Base-by-base conservation (phyloP, 805 yeast species). In the Kazachstania africana region DNA sequence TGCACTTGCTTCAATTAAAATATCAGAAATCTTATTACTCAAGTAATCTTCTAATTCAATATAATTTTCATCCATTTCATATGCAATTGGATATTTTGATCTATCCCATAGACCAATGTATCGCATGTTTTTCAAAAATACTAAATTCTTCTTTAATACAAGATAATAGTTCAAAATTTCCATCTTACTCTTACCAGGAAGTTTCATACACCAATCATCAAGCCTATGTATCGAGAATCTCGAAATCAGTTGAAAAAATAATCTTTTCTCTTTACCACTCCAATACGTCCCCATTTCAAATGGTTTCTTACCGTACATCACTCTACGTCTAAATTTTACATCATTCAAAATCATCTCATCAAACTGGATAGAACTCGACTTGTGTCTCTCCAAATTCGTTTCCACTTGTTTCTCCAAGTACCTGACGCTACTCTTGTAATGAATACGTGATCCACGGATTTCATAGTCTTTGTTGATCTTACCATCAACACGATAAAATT, bases 181-280 rank as follows among this genome's bases (percentile, higher is more conserved):
- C 17, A 36, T 38, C 32, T 43, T 47, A 6, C 54, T 46, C 33
- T 53, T 55, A 0, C 24, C 21, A 2, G 47, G 47, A 2, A 50
- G 25, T 10, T 29, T 24, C 3, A 16, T 21, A 10, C 34, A 28
- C 60, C 60, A 55, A 15, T 46, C 50, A 21, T 50, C 55, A 3
- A 55, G 17, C n/a, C 47, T 33, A 35, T 55, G 59, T 13, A 55
- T 53, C 6, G 55, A 46, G 31, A 42, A 48, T 13, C 60, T 27
- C 12, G 50, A 43, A 3, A 55, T 24, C 24, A 46, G 37, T 23
- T 42, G 45, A 37, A 55, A 55, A 31, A 55, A 55, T 2, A 40
- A 23, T n/a, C 48, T 36, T 34, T 55, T 55, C 33, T 55, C 60
- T 6, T 32, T 22, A 1, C 41, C 37, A 5, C 35, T 40, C 60